Percentiles rank a stretch among this genome's conserved stretches.
These are phyloP conservation scores for Solioccasus polychromus DNA, from an alignment of 768 basidiomycete genomes.

Conservation along the genomic window DNA sequence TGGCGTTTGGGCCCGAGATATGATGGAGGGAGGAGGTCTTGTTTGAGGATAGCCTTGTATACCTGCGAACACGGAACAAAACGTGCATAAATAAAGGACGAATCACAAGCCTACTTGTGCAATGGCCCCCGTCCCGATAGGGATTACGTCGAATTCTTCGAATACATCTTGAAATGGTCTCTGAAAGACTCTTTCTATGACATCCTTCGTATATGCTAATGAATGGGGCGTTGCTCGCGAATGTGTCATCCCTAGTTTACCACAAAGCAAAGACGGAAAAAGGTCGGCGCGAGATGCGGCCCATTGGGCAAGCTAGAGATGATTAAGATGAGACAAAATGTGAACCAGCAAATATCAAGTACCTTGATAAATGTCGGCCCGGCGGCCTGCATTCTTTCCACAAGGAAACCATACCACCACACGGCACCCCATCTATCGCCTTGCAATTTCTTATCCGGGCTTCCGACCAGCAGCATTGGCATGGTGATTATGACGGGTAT, in stretches of 20 bases:
- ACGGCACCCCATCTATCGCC: slow-evolving; percentile 90
- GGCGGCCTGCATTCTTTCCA: slow-evolving; percentile 86
- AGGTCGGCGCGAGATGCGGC: slow-evolving; percentile 93
- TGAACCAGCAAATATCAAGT: slow-evolving; percentile 14
- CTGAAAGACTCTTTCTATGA: slow-evolving; percentile 83
- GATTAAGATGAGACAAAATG: slow-evolving; percentile 8
- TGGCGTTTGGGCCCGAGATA: slow-evolving; percentile 75
- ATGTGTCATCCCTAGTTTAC: slow-evolving; percentile 80
- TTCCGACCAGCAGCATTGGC: slow-evolving; percentile 79
- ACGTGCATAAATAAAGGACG: not conserved
- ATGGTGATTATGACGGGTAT: slow-evolving; percentile 79
- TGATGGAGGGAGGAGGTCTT: slow-evolving; percentile 80
- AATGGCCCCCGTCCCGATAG: slow-evolving; percentile 98
- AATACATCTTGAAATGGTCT: slow-evolving; percentile 86
- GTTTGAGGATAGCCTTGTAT: slow-evolving; percentile 82
- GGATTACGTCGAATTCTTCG: slow-evolving; percentile 78
- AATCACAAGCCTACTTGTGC: slow-evolving; percentile 61
- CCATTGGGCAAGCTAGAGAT: slow-evolving; percentile 88
- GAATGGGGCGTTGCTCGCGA: slow-evolving; percentile 84
- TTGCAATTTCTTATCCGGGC: slow-evolving; percentile 48
- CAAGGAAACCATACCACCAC: slow-evolving; percentile 96
- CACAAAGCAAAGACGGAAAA: slow-evolving; percentile 84
- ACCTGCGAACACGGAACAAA: slow-evolving; percentile 47
- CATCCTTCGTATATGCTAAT: slow-evolving; percentile 70
- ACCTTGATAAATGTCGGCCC: slow-evolving; percentile 98